Evolutionary conservation across 306 rosid species (phyloP), one percentile per base, ranked within the genome.

Genomic region (Rosa multiflora): DNA sequence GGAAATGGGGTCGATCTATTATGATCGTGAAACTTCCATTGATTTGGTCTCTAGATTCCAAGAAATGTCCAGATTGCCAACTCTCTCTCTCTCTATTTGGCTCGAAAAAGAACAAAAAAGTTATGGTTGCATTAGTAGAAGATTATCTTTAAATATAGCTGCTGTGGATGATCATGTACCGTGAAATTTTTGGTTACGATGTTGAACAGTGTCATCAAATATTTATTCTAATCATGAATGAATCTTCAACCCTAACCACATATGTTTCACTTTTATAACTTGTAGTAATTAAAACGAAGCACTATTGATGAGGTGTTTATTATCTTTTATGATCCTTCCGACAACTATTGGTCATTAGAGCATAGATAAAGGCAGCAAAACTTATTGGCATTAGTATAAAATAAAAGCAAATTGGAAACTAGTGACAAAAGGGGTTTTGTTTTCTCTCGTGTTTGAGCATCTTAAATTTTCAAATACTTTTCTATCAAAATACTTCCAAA

Each of bases 1-100:
- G 83, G 76, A 13, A 67, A 29, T 78, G 76, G 37, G 51, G 48
- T 63, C 67, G 23, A 2, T 76, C 43, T 18, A 15, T 37, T 10
- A 37, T 63, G 20, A 64, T 18, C 61, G 5, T 37, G 67, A 78
- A 78, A n/a, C 29, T 70, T 59, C 67, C 39, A 6, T 43, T 11
- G 15, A 61, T 48, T 48, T 39, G 10, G 37, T 61, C 64, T 51
- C 26, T 39, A 72, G 53, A 63, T 39, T 73, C 78, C 56, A 39
- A 1, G 35, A 63, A 80, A 49, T 72, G 67, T 58, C 61, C 77
- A 37, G 10, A 55, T 44, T 40, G 55, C 42, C 58, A 67, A 26
- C 26, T 29, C 12, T 26, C 37, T 47, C n/a, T n/a, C 11, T 12
- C 18, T 6, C 11, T 32, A 14, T 9, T 9, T 26, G 51, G 61